Base-by-base conservation (phyloP, 2,329 filamentous ascomycete species). In the Diplodia intermedia region DNA sequence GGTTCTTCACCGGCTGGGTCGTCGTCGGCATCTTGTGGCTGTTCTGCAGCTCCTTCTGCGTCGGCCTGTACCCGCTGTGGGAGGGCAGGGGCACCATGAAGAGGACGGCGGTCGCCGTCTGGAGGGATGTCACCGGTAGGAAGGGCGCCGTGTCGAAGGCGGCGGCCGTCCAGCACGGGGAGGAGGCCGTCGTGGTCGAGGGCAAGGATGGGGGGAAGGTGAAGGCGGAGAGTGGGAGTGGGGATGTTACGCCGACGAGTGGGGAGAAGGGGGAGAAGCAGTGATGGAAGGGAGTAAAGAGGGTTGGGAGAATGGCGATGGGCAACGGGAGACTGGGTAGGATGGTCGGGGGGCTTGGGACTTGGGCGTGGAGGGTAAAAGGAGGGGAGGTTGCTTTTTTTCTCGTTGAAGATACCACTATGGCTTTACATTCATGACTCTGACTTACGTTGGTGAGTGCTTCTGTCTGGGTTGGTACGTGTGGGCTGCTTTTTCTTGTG, bases 1-100 rank as follows among this genome's bases (percentile, higher is more conserved):
- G 84, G 29, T 95, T 95, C 83, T 95, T 94, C 79, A 92, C 90
- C 0, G 91, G 91, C 55, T 94, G 91, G 91, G 87, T 93, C 12
- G 84, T 88, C 1, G 75, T 79, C 8, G 77, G 76, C 20, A 91
- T 95, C 66, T 82, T 94, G 52, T 95, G 92, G 92, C 85, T 94
- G 72, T 93, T 93, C 77, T 88, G 86, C 73, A 91, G 88, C 3
- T 81, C 89, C 1, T 83, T 90, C 67, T 90, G 88, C 11, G 92
- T 97, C 0, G 92, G 92, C 0, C 49, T 97, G 0, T 97, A 90
- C 79, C 94, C 94, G 7, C 80, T 95, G 1, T 95, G 86, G 78
- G 92, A 97, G 76, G 92, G 93, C 0, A 82, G 93, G 1, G 79
- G 84, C 67, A 94, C 90, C 1, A 88, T 92, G 68, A 75, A 77